Evolutionary conservation across 257 asterid species (phyloP).

Genomic region (Solanum phureja): DNA sequence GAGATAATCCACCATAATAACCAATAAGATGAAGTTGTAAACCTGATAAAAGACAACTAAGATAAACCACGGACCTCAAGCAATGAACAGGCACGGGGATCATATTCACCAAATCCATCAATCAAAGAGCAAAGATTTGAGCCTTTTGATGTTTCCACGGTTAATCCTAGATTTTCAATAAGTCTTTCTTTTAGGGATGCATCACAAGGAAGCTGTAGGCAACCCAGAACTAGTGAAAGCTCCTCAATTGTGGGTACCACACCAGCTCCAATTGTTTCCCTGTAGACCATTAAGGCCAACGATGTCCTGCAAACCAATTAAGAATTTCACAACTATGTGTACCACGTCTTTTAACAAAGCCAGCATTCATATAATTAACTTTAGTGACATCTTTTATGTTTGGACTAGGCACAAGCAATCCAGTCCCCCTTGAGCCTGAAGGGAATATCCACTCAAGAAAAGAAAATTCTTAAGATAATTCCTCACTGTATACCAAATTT

Average conservation of each 20-base stretch:
- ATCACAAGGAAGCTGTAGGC: conserved; percentile 80
- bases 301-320: conserved; percentile 71
- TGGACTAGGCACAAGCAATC: not conserved
- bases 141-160: conserved; percentile 32
- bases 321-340: not conserved
- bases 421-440: not conserved
- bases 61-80: conserved; percentile 55
- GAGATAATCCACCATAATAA: not conserved
- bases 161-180: conserved; percentile 62
- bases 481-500: not conserved
- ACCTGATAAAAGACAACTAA: not conserved
- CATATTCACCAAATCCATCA: conserved; percentile 96
- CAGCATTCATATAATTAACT: not conserved
- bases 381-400: not conserved
- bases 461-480: not conserved
- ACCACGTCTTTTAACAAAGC: not conserved
- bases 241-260: conserved; percentile 60
- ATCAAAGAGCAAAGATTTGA: conserved; percentile 52
- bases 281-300: conserved; percentile 73
- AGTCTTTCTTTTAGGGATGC: conserved; percentile 54
- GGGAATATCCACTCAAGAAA: not conserved
- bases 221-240: conserved; percentile 79
- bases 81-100: conserved; percentile 85
- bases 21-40: conserved; percentile 13
- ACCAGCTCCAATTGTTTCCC: conserved; percentile 76